Percentiles rank a stretch among this genome's conserved stretches.
Evolutionary conservation across 2,329 filamentous ascomycete species (phyloP).

Genomic region (Phyllosticta citrichinensis): DNA sequence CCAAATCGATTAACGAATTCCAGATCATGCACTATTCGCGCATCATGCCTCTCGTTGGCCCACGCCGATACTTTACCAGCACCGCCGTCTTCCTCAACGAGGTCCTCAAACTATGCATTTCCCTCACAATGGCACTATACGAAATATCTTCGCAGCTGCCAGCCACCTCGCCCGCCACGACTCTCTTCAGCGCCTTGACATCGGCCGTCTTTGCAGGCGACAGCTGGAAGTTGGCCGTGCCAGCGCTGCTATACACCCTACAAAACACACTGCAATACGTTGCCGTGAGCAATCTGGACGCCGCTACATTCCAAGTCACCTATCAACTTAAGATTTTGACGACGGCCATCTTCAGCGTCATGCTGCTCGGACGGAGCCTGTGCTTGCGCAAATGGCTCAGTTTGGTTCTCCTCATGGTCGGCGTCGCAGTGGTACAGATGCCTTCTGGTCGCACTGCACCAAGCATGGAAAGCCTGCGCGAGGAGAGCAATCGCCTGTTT

Average conservation of each 20-base stretch:
- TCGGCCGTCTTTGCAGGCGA: conserved; percentile 77
- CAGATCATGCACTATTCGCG: conserved; percentile 91
- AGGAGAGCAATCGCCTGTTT: conserved; percentile 47
- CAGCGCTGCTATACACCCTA: conserved; percentile 77
- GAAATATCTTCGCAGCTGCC: conserved; percentile 71
- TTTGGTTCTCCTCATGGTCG: conserved; percentile 66
- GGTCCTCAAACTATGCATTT: conserved; percentile 79
- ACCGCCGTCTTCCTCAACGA: conserved; percentile 93
- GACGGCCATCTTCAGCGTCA: conserved; percentile 76
- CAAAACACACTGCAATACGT: conserved; percentile 93
- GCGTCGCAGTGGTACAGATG: conserved; percentile 77
- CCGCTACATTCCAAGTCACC: conserved; percentile 85
- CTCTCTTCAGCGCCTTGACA: conserved; percentile 70
- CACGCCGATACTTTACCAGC: conserved; percentile 84
- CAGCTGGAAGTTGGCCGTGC: conserved; percentile 89
- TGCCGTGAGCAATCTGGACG: conserved; percentile 80
- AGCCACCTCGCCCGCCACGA: conserved; percentile 67
- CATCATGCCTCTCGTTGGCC: conserved; percentile 75
- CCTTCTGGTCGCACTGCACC: conserved; percentile 49
- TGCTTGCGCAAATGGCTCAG: conserved; percentile 69
- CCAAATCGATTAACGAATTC: conserved; percentile 1
- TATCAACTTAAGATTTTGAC: conserved; percentile 93
- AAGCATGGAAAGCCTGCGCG: conserved; percentile 48
- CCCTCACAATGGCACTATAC: conserved; percentile 76
- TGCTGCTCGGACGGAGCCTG: conserved; percentile 62